Evolutionary conservation across 768 basidiomycete genomes (phyloP).

Genomic region (Strobilomyces dryophilus): DNA sequence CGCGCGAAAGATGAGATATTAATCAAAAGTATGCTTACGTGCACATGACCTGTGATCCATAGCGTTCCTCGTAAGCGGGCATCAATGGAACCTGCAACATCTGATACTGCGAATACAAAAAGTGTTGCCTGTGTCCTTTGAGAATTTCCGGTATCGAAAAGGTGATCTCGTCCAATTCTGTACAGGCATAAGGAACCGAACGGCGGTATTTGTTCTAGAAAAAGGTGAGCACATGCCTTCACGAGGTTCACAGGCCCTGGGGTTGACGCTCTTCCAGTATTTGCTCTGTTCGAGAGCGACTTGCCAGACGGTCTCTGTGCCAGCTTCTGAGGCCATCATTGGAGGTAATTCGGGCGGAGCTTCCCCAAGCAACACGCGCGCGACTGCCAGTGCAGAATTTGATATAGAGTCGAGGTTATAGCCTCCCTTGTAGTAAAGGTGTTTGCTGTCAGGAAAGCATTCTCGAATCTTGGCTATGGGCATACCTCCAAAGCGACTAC

Average conservation of each 20-base stretch:
- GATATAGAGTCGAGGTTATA: conserved; percentile 92
- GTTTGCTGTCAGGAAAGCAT: not conserved
- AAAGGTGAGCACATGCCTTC: conserved; percentile 49
- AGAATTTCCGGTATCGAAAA: conserved; percentile 80
- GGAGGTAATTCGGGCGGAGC: conserved; percentile 72
- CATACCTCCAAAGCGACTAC: conserved; percentile 91
- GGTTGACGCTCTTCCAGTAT: conserved; percentile 86
- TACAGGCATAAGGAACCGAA: not conserved
- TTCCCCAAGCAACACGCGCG: conserved; percentile 84
- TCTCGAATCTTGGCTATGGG: conserved; percentile 4
- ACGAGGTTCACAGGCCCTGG: conserved; percentile 75
- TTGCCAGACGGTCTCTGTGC: conserved; percentile 85
- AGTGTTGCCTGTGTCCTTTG: conserved; percentile 84
- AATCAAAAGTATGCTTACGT: conserved; percentile 60
- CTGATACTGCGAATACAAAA: conserved; percentile 67
- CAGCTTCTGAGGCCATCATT: conserved; percentile 71
- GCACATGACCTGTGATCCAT: conserved; percentile 82
- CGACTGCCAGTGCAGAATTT: conserved; percentile 81
- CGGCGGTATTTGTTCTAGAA: not conserved
- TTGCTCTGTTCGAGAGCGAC: conserved; percentile 85
- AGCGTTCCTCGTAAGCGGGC: conserved; percentile 64
- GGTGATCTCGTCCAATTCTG: conserved; percentile 59
- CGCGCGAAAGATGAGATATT: not conserved
- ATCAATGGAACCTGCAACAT: conserved; percentile 83
- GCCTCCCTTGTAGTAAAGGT: conserved; percentile 62